phyloP scores from a whole-genome alignment of 768 basidiomycete genomes.

The Strobilomyces confusus region DNA sequence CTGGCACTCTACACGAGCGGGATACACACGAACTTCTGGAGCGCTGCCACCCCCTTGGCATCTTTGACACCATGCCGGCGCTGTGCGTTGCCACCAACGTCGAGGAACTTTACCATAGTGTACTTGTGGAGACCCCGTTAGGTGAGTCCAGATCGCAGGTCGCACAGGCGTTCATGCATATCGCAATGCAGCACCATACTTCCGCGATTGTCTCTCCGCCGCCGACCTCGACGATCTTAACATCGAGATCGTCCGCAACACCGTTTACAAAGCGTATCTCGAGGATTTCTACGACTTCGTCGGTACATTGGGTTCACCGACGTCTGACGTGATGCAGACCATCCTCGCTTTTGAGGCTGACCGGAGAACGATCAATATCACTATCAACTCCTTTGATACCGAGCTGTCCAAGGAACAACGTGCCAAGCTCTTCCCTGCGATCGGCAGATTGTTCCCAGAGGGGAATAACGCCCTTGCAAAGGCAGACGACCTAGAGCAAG shows the following conservation, averaged over 20 bases:
- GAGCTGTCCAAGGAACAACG: slow-evolving; percentile 94
- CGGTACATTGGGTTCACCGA: slow-evolving; percentile 74
- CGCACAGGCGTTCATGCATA: slow-evolving; percentile 2
- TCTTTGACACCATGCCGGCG: slow-evolving; percentile 98
- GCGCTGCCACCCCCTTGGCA: slow-evolving; percentile 93
- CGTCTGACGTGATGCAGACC: slow-evolving; percentile 85
- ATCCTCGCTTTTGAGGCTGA: slow-evolving; percentile 97
- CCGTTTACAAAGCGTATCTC: slow-evolving; percentile 97
- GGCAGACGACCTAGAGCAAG: slow-evolving; percentile 94
- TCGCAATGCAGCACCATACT: slow-evolving; percentile 72
- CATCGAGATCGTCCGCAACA: slow-evolving; percentile 99
- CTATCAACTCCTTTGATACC: slow-evolving; percentile 97
- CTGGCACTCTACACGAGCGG: slow-evolving; percentile 93
- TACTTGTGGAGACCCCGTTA: slow-evolving; percentile 94
- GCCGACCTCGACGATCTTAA: slow-evolving; percentile 97
- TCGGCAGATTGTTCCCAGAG: slow-evolving; percentile 91
- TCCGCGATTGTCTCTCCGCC: slow-evolving; percentile 92
- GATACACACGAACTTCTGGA: slow-evolving; percentile 96
- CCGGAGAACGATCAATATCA: slow-evolving; percentile 95
- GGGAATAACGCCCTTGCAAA: slow-evolving; percentile 92
- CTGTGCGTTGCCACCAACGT: slow-evolving; percentile 99
- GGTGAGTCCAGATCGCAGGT: slow-evolving; percentile 48
- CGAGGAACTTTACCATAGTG: slow-evolving; percentile 95
- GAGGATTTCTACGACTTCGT: slow-evolving; percentile 94
- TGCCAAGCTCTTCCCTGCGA: slow-evolving; percentile 88